Conservation (phyloP, 345 rosid species). For the Rhodomyrtus tomentosa region DNA sequence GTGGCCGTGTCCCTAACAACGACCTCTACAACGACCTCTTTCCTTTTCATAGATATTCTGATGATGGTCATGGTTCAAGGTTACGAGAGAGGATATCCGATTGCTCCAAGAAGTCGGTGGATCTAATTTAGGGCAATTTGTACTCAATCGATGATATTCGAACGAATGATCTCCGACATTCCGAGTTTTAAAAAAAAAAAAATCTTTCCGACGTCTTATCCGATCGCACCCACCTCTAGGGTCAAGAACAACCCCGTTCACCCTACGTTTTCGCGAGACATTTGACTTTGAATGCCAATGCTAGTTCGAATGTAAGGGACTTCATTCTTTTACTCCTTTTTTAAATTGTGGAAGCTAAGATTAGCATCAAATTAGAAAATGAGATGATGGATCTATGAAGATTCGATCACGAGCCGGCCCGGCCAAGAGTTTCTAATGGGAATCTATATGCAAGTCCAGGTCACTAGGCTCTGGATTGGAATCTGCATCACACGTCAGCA, state of each 20-base stretch:
- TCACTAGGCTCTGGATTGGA: conserved; percentile 12
- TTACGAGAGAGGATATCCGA: background rate
- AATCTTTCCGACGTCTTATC: background rate
- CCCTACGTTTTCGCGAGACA: no score
- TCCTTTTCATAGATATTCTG: background rate
- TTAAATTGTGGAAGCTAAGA: background rate
- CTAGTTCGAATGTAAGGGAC: background rate
- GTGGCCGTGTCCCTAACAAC: background rate
- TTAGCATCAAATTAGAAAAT: background rate
- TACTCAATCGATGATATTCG: background rate
- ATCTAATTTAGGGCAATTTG: background rate
- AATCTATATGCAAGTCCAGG: background rate
- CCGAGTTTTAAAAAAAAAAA: background rate
- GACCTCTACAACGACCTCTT: background rate
- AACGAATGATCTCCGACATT: background rate
- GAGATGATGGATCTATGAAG: background rate
- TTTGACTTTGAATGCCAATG: no score
- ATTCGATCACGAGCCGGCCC: background rate
- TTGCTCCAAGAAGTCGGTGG: no score
- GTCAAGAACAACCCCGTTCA: no score
- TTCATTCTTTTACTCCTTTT: no score
- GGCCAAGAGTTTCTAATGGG: background rate
- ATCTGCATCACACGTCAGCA: conserved; percentile 7
- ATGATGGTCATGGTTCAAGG: background rate
- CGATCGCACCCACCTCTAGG: no score